Percentiles rank a stretch among this genome's conserved stretches.
Evolutionary conservation across 2,329 filamentous ascomycete genomes (phyloP).

Genomic region (Microdochium paspali): DNA sequence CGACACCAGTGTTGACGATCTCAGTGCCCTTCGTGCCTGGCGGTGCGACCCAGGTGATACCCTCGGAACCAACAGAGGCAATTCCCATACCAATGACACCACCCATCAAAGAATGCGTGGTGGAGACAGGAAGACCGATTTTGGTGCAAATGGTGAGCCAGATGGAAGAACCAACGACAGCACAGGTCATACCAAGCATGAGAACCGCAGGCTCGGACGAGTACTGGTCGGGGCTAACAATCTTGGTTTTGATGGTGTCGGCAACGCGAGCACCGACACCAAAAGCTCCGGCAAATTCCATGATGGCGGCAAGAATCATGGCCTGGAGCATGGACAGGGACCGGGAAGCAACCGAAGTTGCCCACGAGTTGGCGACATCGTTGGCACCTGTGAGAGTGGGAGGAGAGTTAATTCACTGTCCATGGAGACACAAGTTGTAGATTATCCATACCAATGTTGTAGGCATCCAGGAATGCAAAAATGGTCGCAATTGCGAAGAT

Average conservation of each 20-base stretch:
- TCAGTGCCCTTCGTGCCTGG: constrained; percentile 20
- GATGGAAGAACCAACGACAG: constrained; percentile 38
- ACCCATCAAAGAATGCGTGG: constrained; percentile 51
- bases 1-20: constrained; percentile 37
- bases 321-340: constrained; percentile 54
- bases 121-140: constrained; percentile 48
- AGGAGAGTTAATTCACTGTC: background rate
- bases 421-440: background rate
- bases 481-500: constrained; percentile 55
- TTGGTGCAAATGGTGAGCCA: constrained; percentile 49
- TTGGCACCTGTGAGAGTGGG: constrained; percentile 26
- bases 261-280: constrained; percentile 51
- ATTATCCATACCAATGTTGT: constrained; percentile 51
- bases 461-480: constrained; percentile 58
- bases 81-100: constrained; percentile 51
- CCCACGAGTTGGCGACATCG: constrained; percentile 71
- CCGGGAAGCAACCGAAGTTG: constrained; percentile 62
- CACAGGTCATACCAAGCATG: constrained; percentile 50
- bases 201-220: constrained; percentile 35
- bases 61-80: constrained; percentile 38
- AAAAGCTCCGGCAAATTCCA: constrained; percentile 54
- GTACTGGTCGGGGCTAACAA: constrained; percentile 38
- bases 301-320: constrained; percentile 46
- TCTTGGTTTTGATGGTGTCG: constrained; percentile 51
- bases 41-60: constrained; percentile 44